Base-by-base conservation (phyloP, 176 grass and related monocot species). In the Carex cristatella region DNA sequence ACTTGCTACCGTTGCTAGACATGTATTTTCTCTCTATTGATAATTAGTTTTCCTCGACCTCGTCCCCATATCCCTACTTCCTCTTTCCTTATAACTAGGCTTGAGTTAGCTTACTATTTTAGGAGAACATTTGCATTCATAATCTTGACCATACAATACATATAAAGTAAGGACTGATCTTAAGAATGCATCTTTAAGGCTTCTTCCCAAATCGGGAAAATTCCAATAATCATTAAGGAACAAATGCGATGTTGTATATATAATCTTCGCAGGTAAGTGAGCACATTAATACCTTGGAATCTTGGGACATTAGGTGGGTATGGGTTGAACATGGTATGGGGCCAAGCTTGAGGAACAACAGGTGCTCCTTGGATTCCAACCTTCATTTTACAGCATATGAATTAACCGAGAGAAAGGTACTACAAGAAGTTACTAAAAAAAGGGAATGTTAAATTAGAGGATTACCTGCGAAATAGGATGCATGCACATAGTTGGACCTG, bases 291-390 rank as follows among this genome's bases (percentile, higher is more conserved):
- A 83, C 81, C 81, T 83, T 69, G 81, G 44, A 83, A 83, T 83
- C 65, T 54, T 83, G 61, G 63, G 49, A 69, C 62, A 69, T 48
- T 83, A 54, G 33, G 13, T 38, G 61, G 63, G 27, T 69, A 83
- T 42, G 63, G 62, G 63, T 83, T 83, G 14, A 83, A 68, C 35
- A 83, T 57, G 16, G 81, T 64, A 15, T 49, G 59, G 27, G 74
- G 74, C 74, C 74, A 79, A 79, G 74, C 74, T 79, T 79, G 74
- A 58, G 81, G 49, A 54, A 83, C n/a, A 64, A 65, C 42, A 53
- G 81, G 28, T 16, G 81, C 62, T 83, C 81, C 81, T 83, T 83
- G 81, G 56, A 83, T 69, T 83, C 62, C 61, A 83, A 64, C 63
- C 81, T 83, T 49, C 15, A 67, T 16, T 53, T 65, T 51, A 12